phyloP scores from a whole-genome alignment of 225 moss, liverwort and hornwort genomes.

The Marchantia paleacea region DNA sequence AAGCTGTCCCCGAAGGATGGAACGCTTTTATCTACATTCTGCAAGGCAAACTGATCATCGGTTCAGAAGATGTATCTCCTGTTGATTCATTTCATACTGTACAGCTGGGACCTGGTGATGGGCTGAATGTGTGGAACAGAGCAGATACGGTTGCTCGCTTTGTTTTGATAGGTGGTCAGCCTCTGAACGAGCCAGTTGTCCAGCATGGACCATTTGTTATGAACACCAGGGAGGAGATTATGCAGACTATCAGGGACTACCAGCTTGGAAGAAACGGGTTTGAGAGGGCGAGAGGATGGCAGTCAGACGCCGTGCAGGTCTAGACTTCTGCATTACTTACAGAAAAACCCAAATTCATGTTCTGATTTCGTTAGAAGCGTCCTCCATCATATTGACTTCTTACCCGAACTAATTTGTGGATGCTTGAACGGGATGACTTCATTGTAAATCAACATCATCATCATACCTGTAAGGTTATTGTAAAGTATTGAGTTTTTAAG shows the following conservation, averaged over 20 bases:
- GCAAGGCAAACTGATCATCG: slow-evolving; percentile 53
- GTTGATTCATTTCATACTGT: slow-evolving; percentile 61
- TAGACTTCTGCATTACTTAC: background rate
- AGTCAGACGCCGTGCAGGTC: slow-evolving; percentile 42
- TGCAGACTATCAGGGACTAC: slow-evolving; percentile 61
- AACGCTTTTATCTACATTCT: slow-evolving; percentile 73
- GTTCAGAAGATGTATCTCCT: slow-evolving; percentile 40
- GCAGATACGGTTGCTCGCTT: slow-evolving; percentile 47
- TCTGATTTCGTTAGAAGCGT: too few species aligned
- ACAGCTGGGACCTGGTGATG: slow-evolving; percentile 63
- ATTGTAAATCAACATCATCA: too few species aligned
- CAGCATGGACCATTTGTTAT: slow-evolving; percentile 91
- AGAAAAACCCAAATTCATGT: background rate
- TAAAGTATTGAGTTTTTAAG: too few species aligned
- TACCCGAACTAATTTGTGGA: too few species aligned
- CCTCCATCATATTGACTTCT: too few species aligned
- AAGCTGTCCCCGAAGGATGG: slow-evolving; percentile 76
- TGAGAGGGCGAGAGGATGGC: slow-evolving; percentile 62
- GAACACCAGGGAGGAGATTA: slow-evolving; percentile 67
- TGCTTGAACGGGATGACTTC: too few species aligned
- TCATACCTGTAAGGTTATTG: too few species aligned
- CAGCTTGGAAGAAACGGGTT: slow-evolving; percentile 63
- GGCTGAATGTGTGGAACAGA: slow-evolving; percentile 74
- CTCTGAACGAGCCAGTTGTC: slow-evolving; percentile 69
- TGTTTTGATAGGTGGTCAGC: slow-evolving; percentile 73